Evolutionary conservation across 179 eudicot species (phyloP).

Genomic region (Beta corolliflora): DNA sequence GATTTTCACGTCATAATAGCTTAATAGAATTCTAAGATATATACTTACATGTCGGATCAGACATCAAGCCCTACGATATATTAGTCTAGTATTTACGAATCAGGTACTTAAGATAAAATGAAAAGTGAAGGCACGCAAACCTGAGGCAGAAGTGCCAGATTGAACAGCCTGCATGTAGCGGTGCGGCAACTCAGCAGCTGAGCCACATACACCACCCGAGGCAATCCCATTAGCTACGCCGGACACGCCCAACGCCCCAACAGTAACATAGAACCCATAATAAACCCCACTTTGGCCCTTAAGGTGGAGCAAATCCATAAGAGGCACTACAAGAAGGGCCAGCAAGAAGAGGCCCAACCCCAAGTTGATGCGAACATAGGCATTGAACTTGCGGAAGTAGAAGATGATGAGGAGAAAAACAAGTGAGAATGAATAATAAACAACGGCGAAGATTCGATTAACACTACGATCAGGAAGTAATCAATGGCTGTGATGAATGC

Average conservation of each 20-base stretch:
- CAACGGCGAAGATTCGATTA: conserved; percentile 71
- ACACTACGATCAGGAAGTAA: conserved; percentile 62
- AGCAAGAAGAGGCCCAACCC: conserved; percentile 61
- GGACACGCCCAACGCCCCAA: conserved; percentile 52
- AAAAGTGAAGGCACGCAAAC: conserved; percentile 37
- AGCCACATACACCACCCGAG: conserved; percentile 68
- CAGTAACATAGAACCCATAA: conserved; percentile 59
- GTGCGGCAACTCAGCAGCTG: conserved; percentile 77
- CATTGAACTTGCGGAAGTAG: conserved; percentile 40
- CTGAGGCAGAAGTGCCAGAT: conserved; percentile 86
- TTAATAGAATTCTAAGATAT: no score
- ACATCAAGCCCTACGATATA: no score
- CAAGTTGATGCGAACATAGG: conserved; percentile 56
- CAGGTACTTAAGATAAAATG: no score
- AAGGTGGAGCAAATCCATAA: conserved; percentile 58
- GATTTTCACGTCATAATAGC: no score
- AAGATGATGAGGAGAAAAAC: conserved; percentile 47
- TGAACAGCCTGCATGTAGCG: conserved; percentile 81
- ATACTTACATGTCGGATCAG: no score
- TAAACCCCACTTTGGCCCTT: conserved; percentile 60
- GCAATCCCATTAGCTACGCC: conserved; percentile 68
- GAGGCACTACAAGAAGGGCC: conserved; percentile 57
- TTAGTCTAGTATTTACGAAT: fast-evolving
- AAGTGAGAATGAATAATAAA: conserved; percentile 54
- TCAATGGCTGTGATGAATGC: conserved; percentile 79